Percentiles rank a stretch among this genome's conserved stretches.
phyloP scores from a whole-genome alignment of 768 basidiomycete species.

The Pleurotus ostreatus region DNA sequence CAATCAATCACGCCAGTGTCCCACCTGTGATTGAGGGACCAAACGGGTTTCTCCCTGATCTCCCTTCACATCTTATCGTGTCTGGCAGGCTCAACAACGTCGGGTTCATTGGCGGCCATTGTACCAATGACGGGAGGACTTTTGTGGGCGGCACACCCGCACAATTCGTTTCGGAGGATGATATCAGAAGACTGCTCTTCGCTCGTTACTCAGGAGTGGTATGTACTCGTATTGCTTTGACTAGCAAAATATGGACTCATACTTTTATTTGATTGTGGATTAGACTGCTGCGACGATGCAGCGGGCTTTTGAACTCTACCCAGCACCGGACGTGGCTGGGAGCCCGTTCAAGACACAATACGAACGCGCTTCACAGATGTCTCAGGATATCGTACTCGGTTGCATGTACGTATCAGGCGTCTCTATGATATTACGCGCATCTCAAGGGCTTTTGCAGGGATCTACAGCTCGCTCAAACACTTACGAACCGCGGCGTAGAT shows the following conservation, averaged over 20 bases:
- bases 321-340: constrained; percentile 26
- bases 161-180: constrained; percentile 34
- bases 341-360: constrained; percentile 36
- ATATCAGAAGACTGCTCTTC: constrained; percentile 29
- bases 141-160: constrained; percentile 33
- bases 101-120: constrained; percentile 35
- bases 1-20: constrained; percentile 32
- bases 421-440: neutral
- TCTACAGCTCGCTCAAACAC: constrained; percentile 31
- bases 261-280: neutral
- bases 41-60: constrained; percentile 26
- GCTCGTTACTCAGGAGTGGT: constrained; percentile 33
- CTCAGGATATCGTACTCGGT: constrained; percentile 36
- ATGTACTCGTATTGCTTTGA: neutral
- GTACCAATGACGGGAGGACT: constrained; percentile 38
- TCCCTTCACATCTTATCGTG: constrained; percentile 31
- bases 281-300: constrained; percentile 33
- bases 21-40: constrained; percentile 26
- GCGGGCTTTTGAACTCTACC: constrained; percentile 32
- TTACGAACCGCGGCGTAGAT: constrained; percentile 22
- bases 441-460: constrained; percentile 25
- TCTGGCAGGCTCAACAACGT: constrained; percentile 27
- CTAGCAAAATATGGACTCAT: neutral
- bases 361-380: constrained; percentile 36
- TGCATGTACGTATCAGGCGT: constrained; percentile 31